Percentiles rank a stretch among this genome's conserved stretches.
Conservation (phyloP, 805 yeast species). For the Saccharomyces jurei region DNA sequence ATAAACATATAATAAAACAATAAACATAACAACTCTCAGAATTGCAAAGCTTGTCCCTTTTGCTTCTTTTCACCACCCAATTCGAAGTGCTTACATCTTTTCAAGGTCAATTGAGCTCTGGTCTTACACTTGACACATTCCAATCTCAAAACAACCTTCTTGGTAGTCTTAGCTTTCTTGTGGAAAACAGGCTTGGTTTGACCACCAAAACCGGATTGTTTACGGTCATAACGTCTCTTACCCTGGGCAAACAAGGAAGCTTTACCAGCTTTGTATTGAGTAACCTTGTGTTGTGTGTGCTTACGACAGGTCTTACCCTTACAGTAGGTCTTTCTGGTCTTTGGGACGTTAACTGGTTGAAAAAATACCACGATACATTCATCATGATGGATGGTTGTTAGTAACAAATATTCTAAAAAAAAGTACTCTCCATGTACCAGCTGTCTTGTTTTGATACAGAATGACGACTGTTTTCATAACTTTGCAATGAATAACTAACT, state of each 20-base stretch:
- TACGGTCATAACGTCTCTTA: constrained; percentile 99
- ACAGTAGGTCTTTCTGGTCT: constrained; percentile 99
- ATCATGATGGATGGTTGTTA: neutral
- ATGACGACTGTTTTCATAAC: neutral
- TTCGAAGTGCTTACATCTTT: constrained; percentile 99
- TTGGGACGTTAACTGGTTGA: constrained; percentile 95
- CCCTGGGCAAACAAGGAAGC: constrained; percentile 99
- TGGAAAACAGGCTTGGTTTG: constrained; percentile 99
- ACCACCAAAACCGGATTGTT: constrained; percentile 99
- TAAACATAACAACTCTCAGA: constrained; percentile 45
- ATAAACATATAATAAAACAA: constrained; percentile 1
- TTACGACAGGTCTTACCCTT: constrained; percentile 98
- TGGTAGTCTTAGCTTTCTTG: constrained; percentile 99
- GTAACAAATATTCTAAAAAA: neutral
- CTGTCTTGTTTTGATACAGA: neutral
- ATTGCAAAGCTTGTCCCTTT: constrained; percentile 99
- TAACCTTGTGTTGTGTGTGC: constrained; percentile 99
- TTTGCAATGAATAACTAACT: neutral
- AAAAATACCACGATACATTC: neutral
- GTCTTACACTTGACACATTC: constrained; percentile 99
- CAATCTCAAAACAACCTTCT: constrained; percentile 98
- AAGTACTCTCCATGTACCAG: neutral
- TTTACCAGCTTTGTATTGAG: constrained; percentile 99
- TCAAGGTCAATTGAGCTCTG: constrained; percentile 93
- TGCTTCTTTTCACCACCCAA: constrained; percentile 99